A percentile compares a stretch with the other conserved stretches of the same genome.
Conservation (phyloP, 106 monocot species). For the Phalaenopsis aphrodite region DNA sequence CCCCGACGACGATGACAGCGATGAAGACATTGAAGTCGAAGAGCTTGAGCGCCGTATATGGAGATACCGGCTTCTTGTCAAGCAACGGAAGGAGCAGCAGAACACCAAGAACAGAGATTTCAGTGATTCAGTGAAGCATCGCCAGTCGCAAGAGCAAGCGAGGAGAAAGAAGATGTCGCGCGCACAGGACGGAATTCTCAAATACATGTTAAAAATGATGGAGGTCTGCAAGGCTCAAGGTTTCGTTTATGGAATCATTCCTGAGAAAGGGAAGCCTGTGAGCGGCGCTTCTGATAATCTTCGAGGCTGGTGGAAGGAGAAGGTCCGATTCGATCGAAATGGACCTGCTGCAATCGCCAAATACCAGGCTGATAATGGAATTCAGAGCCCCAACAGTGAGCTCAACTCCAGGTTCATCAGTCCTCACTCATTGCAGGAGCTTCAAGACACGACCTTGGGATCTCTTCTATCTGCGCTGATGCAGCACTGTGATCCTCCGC, state of each 20-base stretch:
- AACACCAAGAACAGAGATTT: conserved; percentile 26
- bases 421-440: conserved; percentile 54
- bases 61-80: conserved; percentile 31
- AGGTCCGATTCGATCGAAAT: conserved; percentile 44
- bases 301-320: conserved; percentile 51
- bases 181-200: conserved; percentile 49
- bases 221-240: conserved; percentile 56
- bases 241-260: conserved; percentile 50
- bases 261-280: conserved; percentile 53
- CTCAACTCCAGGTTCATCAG: conserved; percentile 18
- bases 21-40: conserved; percentile 42
- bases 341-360: conserved; percentile 41
- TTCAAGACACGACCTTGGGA: conserved; percentile 74
- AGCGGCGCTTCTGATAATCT: conserved; percentile 49
- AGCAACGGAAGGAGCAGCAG: conserved; percentile 36
- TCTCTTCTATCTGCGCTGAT: conserved; percentile 70
- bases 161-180: conserved; percentile 51
- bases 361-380: conserved; percentile 32
- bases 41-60: conserved; percentile 47
- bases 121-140: conserved; percentile 22
- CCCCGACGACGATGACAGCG: conserved; percentile 37
- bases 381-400: conserved; percentile 24
- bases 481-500: conserved; percentile 84
- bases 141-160: conserved; percentile 46
- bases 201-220: conserved; percentile 62